These are phyloP conservation scores for Lipomyces chichibuensis DNA, from an alignment of 805 yeast species.

Conservation along the genomic window DNA sequence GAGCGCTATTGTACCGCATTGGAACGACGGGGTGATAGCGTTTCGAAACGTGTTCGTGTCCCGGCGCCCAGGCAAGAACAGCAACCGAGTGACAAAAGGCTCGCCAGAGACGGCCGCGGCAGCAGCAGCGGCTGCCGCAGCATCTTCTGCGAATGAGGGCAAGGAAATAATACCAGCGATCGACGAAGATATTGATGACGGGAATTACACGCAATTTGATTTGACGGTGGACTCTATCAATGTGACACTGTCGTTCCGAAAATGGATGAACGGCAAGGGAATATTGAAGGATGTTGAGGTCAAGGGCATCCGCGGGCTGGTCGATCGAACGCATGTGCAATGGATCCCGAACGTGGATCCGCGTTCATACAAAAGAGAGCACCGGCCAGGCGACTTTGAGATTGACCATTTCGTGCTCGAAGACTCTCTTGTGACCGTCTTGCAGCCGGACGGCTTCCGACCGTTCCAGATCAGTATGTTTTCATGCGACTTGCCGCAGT, in stretches of 20 bases:
- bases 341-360: slow-evolving; percentile 87
- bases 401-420: slow-evolving; percentile 79
- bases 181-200: slow-evolving; percentile 60
- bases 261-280: slow-evolving; percentile 91
- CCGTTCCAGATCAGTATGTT: slow-evolving; percentile 88
- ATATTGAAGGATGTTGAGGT: slow-evolving; percentile 78
- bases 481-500: slow-evolving; percentile 74
- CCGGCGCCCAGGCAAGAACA: slow-evolving; percentile 66
- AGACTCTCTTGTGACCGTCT: slow-evolving; percentile 79
- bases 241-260: slow-evolving; percentile 74
- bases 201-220: slow-evolving; percentile 95
- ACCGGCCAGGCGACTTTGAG: slow-evolving; percentile 90
- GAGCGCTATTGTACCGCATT: slow-evolving; percentile 90
- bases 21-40: slow-evolving; percentile 84
- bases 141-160: slow-evolving; percentile 5
- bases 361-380: slow-evolving; percentile 70
- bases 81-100: slow-evolving; percentile 63
- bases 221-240: slow-evolving; percentile 83
- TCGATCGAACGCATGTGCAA: slow-evolving; percentile 83
- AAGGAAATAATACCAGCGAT: slow-evolving; percentile 21
- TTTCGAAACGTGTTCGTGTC: slow-evolving; percentile 86
- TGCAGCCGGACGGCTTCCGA: slow-evolving; percentile 78
- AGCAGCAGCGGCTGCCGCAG: slow-evolving; percentile 49
- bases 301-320: slow-evolving; percentile 86
- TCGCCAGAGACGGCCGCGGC: slow-evolving; percentile 73